phyloP scores from a whole-genome alignment of 768 basidiomycete species.

The Leccinellum luteum region DNA sequence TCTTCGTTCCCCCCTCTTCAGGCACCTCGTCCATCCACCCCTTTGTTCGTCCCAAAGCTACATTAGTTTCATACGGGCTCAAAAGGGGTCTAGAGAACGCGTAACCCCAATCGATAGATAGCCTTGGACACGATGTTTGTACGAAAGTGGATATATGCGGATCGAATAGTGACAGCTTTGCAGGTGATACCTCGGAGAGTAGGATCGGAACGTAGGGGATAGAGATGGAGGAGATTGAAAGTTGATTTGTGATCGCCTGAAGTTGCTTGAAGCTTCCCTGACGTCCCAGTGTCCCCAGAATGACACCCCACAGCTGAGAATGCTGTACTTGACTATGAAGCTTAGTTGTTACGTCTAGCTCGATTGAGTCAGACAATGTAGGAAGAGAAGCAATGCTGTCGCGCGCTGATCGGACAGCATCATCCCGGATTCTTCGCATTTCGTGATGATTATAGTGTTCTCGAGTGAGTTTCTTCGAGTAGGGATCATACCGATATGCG shows the following conservation, averaged over 20 bases:
- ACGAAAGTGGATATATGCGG: slow-evolving; percentile 86
- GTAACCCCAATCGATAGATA: slow-evolving; percentile 99
- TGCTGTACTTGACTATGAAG: slow-evolving; percentile 12
- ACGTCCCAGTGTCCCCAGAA: slow-evolving; percentile 90
- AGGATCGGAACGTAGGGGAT: slow-evolving; percentile 88
- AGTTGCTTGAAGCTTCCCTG: slow-evolving; percentile 93
- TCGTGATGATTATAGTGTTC: slow-evolving; percentile 88
- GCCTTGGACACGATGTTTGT: slow-evolving; percentile 93
- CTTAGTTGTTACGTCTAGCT: slow-evolving; percentile 17
- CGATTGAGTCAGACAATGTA: slow-evolving; percentile 5
- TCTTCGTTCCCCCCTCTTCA: slow-evolving; percentile 17
- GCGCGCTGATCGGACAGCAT: slow-evolving; percentile 74
- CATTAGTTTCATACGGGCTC: slow-evolving; percentile 90
- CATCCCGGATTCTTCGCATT: slow-evolving; percentile 74
- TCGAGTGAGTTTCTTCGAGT: slow-evolving; percentile 93
- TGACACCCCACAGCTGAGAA: slow-evolving; percentile 73
- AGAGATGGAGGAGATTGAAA: slow-evolving; percentile 47
- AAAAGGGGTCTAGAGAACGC: slow-evolving; percentile 88
- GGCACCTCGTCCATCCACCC: slow-evolving; percentile 59
- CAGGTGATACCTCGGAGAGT: slow-evolving; percentile 94
- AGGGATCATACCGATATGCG: slow-evolving; percentile 97
- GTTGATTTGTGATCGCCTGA: slow-evolving; percentile 76
- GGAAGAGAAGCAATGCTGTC: slow-evolving; percentile 49
- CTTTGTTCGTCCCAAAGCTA: slow-evolving; percentile 64
- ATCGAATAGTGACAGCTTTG: slow-evolving; percentile 82